Evolutionary conservation across 1,284 basidiomycete genomes (phyloP).

Genomic region (Testicularia cyperi): DNA sequence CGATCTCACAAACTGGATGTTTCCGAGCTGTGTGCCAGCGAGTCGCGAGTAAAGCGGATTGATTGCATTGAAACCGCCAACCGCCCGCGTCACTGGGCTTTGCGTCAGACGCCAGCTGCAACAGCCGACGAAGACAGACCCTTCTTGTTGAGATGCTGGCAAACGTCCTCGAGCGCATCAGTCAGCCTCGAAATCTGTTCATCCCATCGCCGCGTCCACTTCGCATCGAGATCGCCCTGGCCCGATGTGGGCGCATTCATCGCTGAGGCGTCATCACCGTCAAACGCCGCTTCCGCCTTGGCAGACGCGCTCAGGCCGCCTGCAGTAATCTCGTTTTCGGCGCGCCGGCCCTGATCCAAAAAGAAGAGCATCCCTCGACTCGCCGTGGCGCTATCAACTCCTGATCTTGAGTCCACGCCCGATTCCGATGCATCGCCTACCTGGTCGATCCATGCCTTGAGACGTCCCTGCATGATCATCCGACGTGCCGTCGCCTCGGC

Average conservation of each 20-base stretch:
- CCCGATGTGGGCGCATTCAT: conserved; percentile 4
- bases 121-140: too few relatives aligned
- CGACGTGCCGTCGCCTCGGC: conserved; percentile 90
- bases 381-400: too few relatives aligned
- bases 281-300: conserved; percentile 4
- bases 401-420: not conserved
- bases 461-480: conserved; percentile 92
- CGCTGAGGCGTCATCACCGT: conserved; percentile 4
- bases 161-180: conserved; percentile 34
- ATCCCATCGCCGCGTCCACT: conserved; percentile 40
- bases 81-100: too few relatives aligned
- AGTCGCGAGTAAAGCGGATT: too few relatives aligned
- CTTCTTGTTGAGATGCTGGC: conserved; percentile 34
- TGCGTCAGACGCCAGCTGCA: too few relatives aligned
- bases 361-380: conserved; percentile 75
- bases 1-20: too few relatives aligned
- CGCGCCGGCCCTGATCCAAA: conserved; percentile 67
- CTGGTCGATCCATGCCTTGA: conserved; percentile 89
- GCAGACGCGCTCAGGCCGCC: conserved; percentile 32
- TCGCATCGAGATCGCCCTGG: conserved; percentile 18
- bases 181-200: conserved; percentile 38
- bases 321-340: conserved; percentile 28
- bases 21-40: too few relatives aligned
- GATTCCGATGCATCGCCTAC: conserved; percentile 62
- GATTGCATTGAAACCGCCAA: too few relatives aligned